Evolutionary conservation across 1,139 yeast species (phyloP), one percentile per base, ranked within the genome.

Genomic region (Candida anutae): DNA sequence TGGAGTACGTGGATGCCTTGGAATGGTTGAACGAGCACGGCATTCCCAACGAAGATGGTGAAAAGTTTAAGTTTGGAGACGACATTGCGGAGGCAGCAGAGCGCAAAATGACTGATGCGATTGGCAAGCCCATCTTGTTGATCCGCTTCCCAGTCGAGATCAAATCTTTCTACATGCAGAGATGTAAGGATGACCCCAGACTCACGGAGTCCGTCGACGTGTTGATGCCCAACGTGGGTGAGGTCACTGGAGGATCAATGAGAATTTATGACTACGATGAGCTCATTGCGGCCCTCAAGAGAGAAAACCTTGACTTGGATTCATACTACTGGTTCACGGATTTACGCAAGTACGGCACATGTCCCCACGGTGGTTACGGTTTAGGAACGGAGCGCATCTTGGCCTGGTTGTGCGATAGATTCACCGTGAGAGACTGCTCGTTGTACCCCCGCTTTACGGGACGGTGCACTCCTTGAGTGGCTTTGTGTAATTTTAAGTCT

Each of bases 71-170:
- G 59, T 93, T 93, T 46, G 99, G 99, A 56, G 99, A 93, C 53
- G 99, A 90, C 56, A 93, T 90, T 39, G 96, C 98, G 36, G 99
- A 90, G 65, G 98, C 98, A 31, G 97, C 96, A 34, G 99, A 90
- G 70, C 83, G 99, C 57, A 84, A 80, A 61, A 90, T 90, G 98
- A 87, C 95, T 22, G 99, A 90, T 55, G 74, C 82, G 35, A 82
- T 93, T 52, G 88, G 88, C 49, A 80, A 72, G 40, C 99, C 99
- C 40, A 88, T 90, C 43, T 70, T 90, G 45, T 76, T 90, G 55
- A 90, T 77, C 36, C 74, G 90, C 48, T 90, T 90, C 90, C 99
- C 99, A 31, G 87, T 85, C 30, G 96, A 81, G 56, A 84, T 90
- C 66, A 90, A 93, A 63, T 85, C 97, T 4, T 90, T 90, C 71